Evolutionary conservation across 116 monocot genomes (phyloP), one percentile per base, ranked within the genome.

Genomic region (Dioscorea cayenensis): DNA sequence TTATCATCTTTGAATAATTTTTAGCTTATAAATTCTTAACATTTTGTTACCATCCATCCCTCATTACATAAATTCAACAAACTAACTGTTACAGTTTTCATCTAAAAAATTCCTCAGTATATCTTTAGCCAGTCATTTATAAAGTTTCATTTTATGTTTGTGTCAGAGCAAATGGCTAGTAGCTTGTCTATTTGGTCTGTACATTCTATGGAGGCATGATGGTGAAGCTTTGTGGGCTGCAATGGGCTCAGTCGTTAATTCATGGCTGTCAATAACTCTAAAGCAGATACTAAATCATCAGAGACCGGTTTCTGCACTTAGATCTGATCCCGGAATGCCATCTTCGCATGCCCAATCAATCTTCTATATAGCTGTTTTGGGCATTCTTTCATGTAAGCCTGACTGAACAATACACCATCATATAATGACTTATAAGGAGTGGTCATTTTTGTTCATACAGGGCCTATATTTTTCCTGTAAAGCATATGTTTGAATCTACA

Each of bases 311-410:
- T 77, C 86, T 59, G 76, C 77, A 17, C 67, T 95, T 76, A 83
- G 82, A 77, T 85, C 95, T 71, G 97, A 83, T 72, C 97, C 93
- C 66, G 94, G 97, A 73, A 99, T 99, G 97, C 97, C 97, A 55
- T 99, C 97, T n/a, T 89, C 97, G 28, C 97, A 99, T 84, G 90
- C 97, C 27, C 97, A 99, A 58, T 91, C 90, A 66, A 86, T 99
- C 52, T 94, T 94, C 73, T 94, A 88, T 80, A 60, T 65, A 12
- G 71, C 88, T 6, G 32, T 75, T 17, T 76, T 83, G 73, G 71
- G 71, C 36, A 28, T 89, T 72, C 68, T 88, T 70, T 99, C 83
- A 35, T 68, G 97, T 99, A 94, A 82, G 82, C 13, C 0, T 38
- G 38, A 38, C 52, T 0, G 1, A 25, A 0, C 25, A 1, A 25